Evolutionary conservation across 108 stramenopile genomes (phyloP).

Genomic region (Fragilaria crotonensis): DNA sequence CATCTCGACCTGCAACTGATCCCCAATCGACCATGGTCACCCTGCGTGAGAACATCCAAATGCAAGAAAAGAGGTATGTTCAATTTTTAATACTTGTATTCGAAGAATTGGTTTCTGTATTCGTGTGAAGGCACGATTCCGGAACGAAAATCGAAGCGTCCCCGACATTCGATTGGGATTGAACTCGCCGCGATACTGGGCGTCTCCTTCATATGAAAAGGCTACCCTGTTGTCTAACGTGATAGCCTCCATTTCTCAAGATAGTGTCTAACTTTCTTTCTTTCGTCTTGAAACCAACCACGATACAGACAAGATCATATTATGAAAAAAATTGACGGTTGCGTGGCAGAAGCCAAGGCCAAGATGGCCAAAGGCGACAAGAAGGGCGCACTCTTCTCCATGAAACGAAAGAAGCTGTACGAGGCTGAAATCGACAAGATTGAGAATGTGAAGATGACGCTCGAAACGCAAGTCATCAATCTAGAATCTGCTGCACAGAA

Average conservation of each 20-base stretch:
- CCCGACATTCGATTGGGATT: too few relatives aligned
- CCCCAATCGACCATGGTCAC: slow-evolving; percentile 55
- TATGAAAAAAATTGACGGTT: slow-evolving; percentile 67
- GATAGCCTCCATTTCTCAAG: too few relatives aligned
- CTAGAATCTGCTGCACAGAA: slow-evolving; percentile 93
- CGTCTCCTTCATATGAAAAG: background rate
- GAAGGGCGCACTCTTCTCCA: slow-evolving; percentile 90
- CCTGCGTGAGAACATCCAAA: slow-evolving; percentile 65
- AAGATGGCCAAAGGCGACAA: slow-evolving; percentile 96
- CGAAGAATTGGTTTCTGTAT: slow-evolving; percentile 12
- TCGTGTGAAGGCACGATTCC: too few relatives aligned
- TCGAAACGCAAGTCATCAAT: slow-evolving; percentile 92
- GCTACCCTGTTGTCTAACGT: too few relatives aligned
- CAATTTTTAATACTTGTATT: background rate
- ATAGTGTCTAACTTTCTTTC: too few relatives aligned
- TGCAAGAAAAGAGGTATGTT: slow-evolving; percentile 81
- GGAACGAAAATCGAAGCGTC: too few relatives aligned
- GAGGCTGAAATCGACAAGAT: slow-evolving; percentile 96
- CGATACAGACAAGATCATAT: slow-evolving; percentile 49
- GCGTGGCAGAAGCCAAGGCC: slow-evolving; percentile 83
- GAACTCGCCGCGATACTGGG: background rate
- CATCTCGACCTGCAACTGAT: slow-evolving; percentile 11
- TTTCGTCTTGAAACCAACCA: background rate
- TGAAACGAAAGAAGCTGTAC: slow-evolving; percentile 97
- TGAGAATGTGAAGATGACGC: slow-evolving; percentile 88